Evolutionary conservation across 2,329 filamentous ascomycete species (phyloP).

Genomic region (Zymoseptoria pseudotritici): DNA sequence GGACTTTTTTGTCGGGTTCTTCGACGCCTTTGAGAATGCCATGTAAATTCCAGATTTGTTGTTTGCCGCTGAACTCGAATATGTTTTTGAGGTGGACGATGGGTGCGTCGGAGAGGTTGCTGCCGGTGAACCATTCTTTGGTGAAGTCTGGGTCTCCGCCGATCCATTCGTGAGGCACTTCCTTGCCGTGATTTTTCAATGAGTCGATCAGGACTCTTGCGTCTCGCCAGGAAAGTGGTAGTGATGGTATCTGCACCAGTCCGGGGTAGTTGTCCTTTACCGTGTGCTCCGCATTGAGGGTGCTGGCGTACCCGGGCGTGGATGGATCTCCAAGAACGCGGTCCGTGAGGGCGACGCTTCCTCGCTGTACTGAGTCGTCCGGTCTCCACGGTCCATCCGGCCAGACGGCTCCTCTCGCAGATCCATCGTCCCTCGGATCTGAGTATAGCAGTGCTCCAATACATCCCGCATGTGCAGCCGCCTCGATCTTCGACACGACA

Average conservation of each 20-base stretch:
- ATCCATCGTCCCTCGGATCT: constrained; percentile 80
- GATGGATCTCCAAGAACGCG: constrained; percentile 87
- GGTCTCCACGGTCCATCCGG: constrained; percentile 77
- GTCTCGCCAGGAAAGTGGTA: constrained; percentile 85
- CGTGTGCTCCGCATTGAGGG: constrained; percentile 57
- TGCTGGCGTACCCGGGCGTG: constrained; percentile 78
- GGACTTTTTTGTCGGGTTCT: constrained; percentile 71
- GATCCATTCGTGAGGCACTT: constrained; percentile 62
- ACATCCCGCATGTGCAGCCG: constrained; percentile 79
- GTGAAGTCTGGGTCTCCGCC: constrained; percentile 60
- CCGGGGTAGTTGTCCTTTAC: constrained; percentile 62
- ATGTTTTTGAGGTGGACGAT: constrained; percentile 75
- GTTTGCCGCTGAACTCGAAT: constrained; percentile 73
- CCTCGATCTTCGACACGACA: constrained; percentile 75
- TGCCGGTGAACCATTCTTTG: constrained; percentile 74
- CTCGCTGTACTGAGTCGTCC: constrained; percentile 72
- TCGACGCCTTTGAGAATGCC: constrained; percentile 79
- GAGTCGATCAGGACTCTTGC: constrained; percentile 70
- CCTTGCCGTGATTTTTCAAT: constrained; percentile 66
- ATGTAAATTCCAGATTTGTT: constrained; percentile 88
- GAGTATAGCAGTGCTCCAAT: constrained; percentile 86
- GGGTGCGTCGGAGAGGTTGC: constrained; percentile 37
- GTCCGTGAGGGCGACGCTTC: constrained; percentile 69
- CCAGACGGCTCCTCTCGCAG: constrained; percentile 61
- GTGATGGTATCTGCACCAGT: constrained; percentile 75